A percentile compares a stretch with the other conserved stretches of the same genome.
phyloP scores from a whole-genome alignment of 495 filamentous ascomycete species.

The Antarctomyces pellizariae region DNA sequence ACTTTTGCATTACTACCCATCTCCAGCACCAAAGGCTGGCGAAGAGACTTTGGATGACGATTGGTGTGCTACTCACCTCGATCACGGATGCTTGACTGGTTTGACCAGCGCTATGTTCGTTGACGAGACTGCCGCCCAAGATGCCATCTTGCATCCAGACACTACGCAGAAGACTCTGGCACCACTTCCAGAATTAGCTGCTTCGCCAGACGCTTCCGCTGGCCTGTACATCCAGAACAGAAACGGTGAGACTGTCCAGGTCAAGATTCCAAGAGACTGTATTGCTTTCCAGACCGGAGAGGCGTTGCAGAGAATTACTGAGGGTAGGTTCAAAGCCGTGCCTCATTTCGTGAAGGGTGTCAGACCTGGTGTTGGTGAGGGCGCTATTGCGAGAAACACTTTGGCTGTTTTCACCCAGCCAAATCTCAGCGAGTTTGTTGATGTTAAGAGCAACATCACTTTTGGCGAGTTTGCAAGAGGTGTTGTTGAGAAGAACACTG shows the following conservation, averaged over 20 bases:
- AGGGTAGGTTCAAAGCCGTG: constrained; percentile 74
- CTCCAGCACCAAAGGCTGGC: constrained; percentile 16
- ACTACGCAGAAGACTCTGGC: too few relatives aligned
- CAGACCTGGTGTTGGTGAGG: constrained; percentile 16
- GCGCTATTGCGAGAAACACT: constrained; percentile 61
- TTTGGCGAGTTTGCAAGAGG: constrained; percentile 80
- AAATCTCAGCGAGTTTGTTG: constrained; percentile 71
- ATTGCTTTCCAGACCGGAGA: constrained; percentile 94
- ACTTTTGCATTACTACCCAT: constrained; percentile 81
- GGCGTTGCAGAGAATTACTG: constrained; percentile 69
- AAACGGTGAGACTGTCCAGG: constrained; percentile 51
- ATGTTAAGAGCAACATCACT: constrained; percentile 37
- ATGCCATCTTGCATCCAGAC: constrained; percentile 14
- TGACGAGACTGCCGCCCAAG: constrained; percentile 40
- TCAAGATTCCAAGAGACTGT: constrained; percentile 73
- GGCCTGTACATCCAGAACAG: constrained; percentile 86
- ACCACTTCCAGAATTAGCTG: constrained; percentile 40
- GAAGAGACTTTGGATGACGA: constrained; percentile 51
- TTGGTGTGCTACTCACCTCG: constrained; percentile 90
- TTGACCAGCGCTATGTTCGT: constrained; percentile 92
- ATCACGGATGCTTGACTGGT: constrained; percentile 83
- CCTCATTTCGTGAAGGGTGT: constrained; percentile 85
- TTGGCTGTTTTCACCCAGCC: constrained; percentile 95
- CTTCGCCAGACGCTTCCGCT: constrained; percentile 57
- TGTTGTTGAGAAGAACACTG: constrained; percentile 59